phyloP scores from a whole-genome alignment of 495 filamentous ascomycete species.

The Hypomontagnella submonticulosa region DNA sequence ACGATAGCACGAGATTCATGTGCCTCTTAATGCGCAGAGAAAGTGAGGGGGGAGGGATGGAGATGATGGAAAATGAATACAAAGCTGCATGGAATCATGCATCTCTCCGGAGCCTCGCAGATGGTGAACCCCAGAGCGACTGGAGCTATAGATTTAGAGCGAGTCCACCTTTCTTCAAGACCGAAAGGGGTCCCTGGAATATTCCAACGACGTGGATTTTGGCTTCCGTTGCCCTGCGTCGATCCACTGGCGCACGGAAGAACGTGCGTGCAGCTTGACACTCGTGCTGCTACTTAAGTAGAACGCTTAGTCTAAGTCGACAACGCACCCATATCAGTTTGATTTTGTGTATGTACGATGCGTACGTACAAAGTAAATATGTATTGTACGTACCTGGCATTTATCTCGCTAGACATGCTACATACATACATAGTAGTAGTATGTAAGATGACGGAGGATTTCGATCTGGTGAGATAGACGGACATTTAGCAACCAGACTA shows the following conservation, averaged over 20 bases:
- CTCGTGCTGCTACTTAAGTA: slow-evolving; percentile 13
- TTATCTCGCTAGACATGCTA: not conserved
- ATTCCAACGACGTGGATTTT: slow-evolving; percentile 48
- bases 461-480: slow-evolving; percentile 20
- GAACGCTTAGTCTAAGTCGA: slow-evolving; percentile 20
- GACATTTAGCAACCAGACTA: slow-evolving; percentile 16
- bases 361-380: too few relatives aligned
- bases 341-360: too few relatives aligned
- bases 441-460: slow-evolving; percentile 28
- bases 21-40: slow-evolving; percentile 23
- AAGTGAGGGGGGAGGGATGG: slow-evolving; percentile 15
- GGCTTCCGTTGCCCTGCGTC: slow-evolving; percentile 41
- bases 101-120: slow-evolving; percentile 45
- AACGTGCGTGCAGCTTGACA: slow-evolving; percentile 37
- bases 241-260: slow-evolving; percentile 44
- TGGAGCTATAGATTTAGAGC: slow-evolving; percentile 17
- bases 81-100: slow-evolving; percentile 49
- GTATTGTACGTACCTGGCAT: slow-evolving; percentile 2
- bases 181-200: slow-evolving; percentile 25
- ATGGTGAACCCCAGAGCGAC: slow-evolving; percentile 33
- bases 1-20: slow-evolving; percentile 52
- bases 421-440: not conserved
- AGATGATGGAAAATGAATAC: slow-evolving; percentile 32
- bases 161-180: slow-evolving; percentile 28
- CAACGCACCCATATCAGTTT: too few relatives aligned